Evolutionary conservation across 148 eudicot genomes (phyloP).

Genomic region (Rhododendron kiyosumense): DNA sequence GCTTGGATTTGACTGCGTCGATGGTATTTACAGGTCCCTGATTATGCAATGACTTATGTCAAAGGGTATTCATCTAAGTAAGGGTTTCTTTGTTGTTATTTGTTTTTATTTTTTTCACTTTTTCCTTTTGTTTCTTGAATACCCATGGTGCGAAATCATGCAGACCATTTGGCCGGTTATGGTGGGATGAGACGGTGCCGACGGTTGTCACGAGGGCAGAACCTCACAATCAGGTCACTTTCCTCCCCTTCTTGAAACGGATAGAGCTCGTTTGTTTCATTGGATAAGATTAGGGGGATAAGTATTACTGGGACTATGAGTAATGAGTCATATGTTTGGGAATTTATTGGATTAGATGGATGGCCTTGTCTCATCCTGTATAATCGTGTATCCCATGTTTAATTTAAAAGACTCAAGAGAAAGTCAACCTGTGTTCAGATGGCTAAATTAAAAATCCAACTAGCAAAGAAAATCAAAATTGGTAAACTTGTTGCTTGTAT

Average conservation of each 20-base stretch:
- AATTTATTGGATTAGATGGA: background rate
- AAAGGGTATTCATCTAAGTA: constrained; percentile 68
- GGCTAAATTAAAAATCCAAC: no score
- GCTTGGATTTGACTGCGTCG: background rate
- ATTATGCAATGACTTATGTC: constrained; percentile 70
- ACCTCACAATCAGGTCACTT: constrained; percentile 70
- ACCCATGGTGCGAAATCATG: background rate
- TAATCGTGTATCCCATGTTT: background rate
- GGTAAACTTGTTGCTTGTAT: no score
- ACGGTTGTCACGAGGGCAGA: constrained; percentile 89
- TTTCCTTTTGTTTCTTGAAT: background rate
- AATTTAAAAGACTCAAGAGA: no score
- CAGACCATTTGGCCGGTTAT: constrained; percentile 83
- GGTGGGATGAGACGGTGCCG: constrained; percentile 90
- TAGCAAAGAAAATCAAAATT: no score
- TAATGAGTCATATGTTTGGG: background rate
- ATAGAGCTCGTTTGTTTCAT: background rate
- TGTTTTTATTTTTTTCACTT: background rate
- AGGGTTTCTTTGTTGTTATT: constrained; percentile 9
- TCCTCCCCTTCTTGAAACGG: background rate
- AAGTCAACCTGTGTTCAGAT: no score
- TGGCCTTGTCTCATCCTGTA: background rate
- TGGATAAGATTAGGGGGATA: background rate
- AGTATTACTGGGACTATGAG: background rate
- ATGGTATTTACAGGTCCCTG: constrained; percentile 55